phyloP scores from a whole-genome alignment of 2,329 filamentous ascomycete species.

The Aspergillus clavatus region DNA sequence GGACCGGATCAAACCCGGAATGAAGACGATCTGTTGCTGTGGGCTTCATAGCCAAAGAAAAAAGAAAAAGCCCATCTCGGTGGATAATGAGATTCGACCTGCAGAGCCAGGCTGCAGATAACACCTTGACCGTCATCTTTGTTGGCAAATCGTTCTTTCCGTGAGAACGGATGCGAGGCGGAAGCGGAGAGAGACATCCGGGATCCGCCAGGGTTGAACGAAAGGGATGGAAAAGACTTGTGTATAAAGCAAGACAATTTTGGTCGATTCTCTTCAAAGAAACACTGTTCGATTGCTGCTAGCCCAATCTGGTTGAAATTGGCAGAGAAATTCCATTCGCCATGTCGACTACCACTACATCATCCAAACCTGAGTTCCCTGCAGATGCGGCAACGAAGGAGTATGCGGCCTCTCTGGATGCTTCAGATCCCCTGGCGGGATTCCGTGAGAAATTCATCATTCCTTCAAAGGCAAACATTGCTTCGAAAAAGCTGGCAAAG shows the following conservation, averaged over 20 bases:
- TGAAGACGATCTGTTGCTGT: neutral
- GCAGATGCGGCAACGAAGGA: conserved; percentile 28
- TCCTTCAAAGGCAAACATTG: conserved; percentile 68
- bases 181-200: conserved; percentile 24
- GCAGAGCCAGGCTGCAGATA: too few relatives aligned
- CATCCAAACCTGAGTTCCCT: conserved; percentile 27
- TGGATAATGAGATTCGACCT: neutral
- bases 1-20: neutral
- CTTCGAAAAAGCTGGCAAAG: conserved; percentile 54
- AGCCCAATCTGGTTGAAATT: neutral
- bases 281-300: neutral
- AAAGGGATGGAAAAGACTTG: neutral
- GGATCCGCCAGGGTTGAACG: neutral
- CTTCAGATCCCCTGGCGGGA: conserved; percentile 54
- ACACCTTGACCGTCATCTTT: neutral
- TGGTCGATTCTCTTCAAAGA: neutral
- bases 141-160: neutral
- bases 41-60: neutral
- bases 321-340: conserved; percentile 2
- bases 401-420: conserved; percentile 51
- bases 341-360: conserved; percentile 10
- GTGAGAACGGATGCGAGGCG: conserved; percentile 11
- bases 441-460: conserved; percentile 70
- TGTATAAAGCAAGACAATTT: neutral
- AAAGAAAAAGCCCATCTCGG: neutral